These are phyloP conservation scores for Hibiscus trionum DNA, from an alignment of 345 rosid genomes.

Conservation along the genomic window DNA sequence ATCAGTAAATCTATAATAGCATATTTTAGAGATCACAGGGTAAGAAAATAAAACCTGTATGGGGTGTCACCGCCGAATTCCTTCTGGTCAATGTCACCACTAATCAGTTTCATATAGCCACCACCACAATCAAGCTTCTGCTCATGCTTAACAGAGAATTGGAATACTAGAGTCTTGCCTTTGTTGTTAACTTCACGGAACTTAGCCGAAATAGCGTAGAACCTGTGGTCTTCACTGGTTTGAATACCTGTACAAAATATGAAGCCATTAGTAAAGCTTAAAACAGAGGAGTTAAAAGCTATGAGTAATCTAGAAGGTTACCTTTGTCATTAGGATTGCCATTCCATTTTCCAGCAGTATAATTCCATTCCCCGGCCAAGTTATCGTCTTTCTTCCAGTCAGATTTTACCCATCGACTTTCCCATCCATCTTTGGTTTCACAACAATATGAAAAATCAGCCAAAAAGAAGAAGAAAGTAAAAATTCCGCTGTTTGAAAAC, in stretches of 20 bases:
- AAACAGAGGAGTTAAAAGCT: not conserved
- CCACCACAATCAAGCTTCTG: constrained; percentile 99
- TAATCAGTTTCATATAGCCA: constrained; percentile 91
- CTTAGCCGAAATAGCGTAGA: constrained; percentile 93
- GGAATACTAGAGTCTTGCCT: constrained; percentile 86
- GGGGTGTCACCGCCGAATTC: not conserved
- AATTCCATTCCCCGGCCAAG: constrained; percentile 86
- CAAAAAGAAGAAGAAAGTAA: not conserved
- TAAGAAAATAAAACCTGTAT: not conserved
- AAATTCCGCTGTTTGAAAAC: not conserved
- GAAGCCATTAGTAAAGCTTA: not conserved
- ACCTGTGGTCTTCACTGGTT: constrained; percentile 90
- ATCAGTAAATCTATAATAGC: not conserved
- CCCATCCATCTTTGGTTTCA: not conserved
- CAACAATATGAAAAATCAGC: not conserved
- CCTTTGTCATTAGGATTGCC: constrained; percentile 73
- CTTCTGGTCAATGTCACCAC: constrained; percentile 19
- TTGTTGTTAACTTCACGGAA: constrained; percentile 90
- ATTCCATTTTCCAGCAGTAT: constrained; percentile 88
- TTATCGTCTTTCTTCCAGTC: constrained; percentile 92
- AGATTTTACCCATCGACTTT: constrained; percentile 27
- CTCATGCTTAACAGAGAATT: constrained; percentile 93
- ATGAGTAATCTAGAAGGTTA: not conserved
- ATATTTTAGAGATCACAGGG: not conserved
- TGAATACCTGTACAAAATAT: constrained; percentile 51